Base-by-base conservation (phyloP, 768 basidiomycete species). In the Sporobolomyces pararoseus region DNA sequence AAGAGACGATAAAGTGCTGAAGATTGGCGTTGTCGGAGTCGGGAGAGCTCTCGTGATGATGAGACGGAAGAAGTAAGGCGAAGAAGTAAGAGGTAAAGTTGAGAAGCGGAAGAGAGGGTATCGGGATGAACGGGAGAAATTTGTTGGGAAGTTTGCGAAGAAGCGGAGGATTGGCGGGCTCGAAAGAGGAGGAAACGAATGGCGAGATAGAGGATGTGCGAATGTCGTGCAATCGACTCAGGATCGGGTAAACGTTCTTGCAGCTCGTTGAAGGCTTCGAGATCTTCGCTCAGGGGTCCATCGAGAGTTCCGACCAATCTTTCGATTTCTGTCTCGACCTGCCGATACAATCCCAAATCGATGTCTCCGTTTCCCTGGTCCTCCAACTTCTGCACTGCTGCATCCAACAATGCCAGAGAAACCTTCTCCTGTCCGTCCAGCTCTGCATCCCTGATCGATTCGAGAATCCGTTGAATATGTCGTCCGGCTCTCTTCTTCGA, bases 141-240 rank as follows among this genome's bases (percentile, higher is more conserved):
- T 47, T 23, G 46, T 6, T 14, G 46, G 7, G 7, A 21, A 47
- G 46, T 47, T n/a, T 47, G 46, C 12, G 7, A 63, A 29, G 14
- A 46, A 25, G 12, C 53, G 31, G 7, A 16, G 29, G 19, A 16
- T 23, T 35, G 31, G 12, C 55, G 63, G 4, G 52, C 53, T 37
- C 65, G 67, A 21, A 73, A 50, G 50, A 73, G 55, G 61, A 73
- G 54, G 55, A 70, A 69, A 1, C 72, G 72, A 34, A 73, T 63
- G 0, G 72, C 68, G 65, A 66, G 42, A 49, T 69, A 57, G 7
- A 73, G 65, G 35, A 63, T 59, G 46, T 70, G 68, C 2, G 68
- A 60, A 35, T 61, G 67, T 0, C 51, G 72, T 0, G 67, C 63
- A 53, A 63, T 32, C n/a, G 60, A 66, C 13, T 58, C 51, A 21